A percentile compares a stretch with the other conserved stretches of the same genome.
These are phyloP conservation scores for Monilinia fructicola DNA, from an alignment of 2,329 filamentous ascomycete genomes.

Conservation along the genomic window DNA sequence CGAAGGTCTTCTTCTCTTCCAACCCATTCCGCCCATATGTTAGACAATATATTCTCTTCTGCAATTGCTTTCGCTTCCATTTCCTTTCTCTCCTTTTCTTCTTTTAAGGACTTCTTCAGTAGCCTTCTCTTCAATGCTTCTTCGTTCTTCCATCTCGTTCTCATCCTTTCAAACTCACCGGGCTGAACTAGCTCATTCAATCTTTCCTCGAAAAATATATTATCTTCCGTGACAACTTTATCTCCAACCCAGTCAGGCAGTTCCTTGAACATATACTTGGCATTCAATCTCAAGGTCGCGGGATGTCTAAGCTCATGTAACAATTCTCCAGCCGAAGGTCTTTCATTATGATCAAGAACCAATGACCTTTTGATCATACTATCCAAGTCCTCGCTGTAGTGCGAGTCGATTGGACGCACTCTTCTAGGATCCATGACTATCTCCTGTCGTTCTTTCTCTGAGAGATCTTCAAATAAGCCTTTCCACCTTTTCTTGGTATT, in stretches of 20 bases:
- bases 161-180: background rate
- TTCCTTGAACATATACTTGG: background rate
- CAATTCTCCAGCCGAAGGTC: conserved; percentile 8
- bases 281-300: background rate
- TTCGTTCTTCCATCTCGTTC: background rate
- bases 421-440: conserved; percentile 8
- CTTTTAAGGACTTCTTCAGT: too few species aligned
- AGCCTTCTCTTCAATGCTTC: background rate
- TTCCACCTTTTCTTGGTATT: background rate
- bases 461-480: background rate
- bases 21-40: background rate
- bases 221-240: too few species aligned
- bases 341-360: background rate
- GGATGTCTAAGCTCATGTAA: background rate
- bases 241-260: conserved; percentile 5
- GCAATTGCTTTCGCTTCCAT: rapidly evolving
- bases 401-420: background rate
- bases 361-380: background rate
- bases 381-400: conserved; percentile 4
- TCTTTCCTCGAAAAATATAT: background rate
- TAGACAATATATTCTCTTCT: too few species aligned
- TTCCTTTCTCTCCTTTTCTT: background rate
- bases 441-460: background rate
- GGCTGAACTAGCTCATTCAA: background rate
- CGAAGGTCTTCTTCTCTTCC: background rate